Base-by-base conservation (phyloP, 2,329 filamentous ascomycete species). In the Aspergillus quadrilineatus region DNA sequence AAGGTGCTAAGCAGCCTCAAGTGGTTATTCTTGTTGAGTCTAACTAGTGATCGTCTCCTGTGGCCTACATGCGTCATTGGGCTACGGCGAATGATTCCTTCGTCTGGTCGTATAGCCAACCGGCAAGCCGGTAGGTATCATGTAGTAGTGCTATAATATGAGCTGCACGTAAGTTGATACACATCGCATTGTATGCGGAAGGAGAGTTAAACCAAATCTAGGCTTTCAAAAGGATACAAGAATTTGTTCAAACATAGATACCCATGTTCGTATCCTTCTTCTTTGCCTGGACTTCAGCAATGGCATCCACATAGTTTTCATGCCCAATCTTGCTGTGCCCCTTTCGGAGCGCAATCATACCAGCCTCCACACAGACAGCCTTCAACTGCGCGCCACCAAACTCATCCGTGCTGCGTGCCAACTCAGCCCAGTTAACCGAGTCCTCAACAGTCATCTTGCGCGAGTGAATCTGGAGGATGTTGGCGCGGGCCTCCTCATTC, bases 271-370 rank as follows among this genome's bases (percentile, higher is more conserved):
- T 84, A 73, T 95, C 91, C 85, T 95, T 95, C 89, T 96, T 96
- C 87, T 96, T 87, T 43, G 76, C 73, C 65, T 77, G 91, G 67
- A 99, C 94, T 78, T 99, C 94, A 37, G 92, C 85, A 75, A 99
- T 97, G 59, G 94, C 94, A 80, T 99, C 94, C 50, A 99, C 94
- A 72, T 97, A 99, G 77, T 99, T 91, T 80, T 99, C 94, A 74
- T 99, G 94, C 58, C 89, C 89, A 71, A 99, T 94, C 84, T 97
- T 97, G 78, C 88, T 92, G 82, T 96, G 92, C 60, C 94, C 94
- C 74, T 88, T 91, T 66, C 94, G 85, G 70, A 99, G 80, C 29
- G 94, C 94, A 78, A 99, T 99, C 94, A 99, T 99, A 73, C 94
- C 94, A 50, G 94, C 94, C 80, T 99, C 94, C 28, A 99, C 94